Percentiles rank a stretch among this genome's conserved stretches.
Conservation (phyloP, 75 land plant species). For the Pinus taeda region DNA sequence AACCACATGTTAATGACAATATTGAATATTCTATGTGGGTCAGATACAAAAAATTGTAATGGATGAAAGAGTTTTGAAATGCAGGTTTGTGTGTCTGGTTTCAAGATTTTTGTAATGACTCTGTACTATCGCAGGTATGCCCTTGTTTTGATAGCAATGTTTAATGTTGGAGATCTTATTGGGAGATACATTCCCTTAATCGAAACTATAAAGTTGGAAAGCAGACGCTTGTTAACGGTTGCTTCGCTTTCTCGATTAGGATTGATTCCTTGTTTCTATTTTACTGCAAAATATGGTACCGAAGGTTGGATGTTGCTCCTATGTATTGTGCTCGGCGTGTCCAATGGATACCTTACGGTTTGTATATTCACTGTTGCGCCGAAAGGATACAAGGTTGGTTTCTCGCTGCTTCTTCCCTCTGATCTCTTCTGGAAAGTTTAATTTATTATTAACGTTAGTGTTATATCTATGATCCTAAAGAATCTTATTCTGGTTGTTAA, state of each 20-base stretch:
- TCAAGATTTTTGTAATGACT: conserved; percentile 6
- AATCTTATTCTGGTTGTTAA: neutral
- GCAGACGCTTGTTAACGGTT: conserved; percentile 47
- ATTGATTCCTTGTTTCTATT: conserved; percentile 88
- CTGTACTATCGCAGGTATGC: conserved; percentile 61
- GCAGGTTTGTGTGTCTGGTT: neutral
- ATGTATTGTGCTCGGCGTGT: conserved; percentile 64
- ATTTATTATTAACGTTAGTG: neutral
- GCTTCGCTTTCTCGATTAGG: conserved; percentile 55
- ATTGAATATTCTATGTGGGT: neutral
- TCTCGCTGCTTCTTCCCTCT: neutral
- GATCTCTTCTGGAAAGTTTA: neutral
- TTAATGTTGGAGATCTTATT: conserved; percentile 78
- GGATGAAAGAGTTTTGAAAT: neutral
- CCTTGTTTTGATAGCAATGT: conserved; percentile 74
- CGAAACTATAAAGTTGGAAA: conserved; percentile 38
- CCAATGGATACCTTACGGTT: conserved; percentile 89
- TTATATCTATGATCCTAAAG: neutral
- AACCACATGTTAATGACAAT: neutral
- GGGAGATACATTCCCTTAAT: conserved; percentile 75
- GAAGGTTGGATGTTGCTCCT: conserved; percentile 96
- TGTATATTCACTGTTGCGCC: conserved; percentile 80
- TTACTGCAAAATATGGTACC: conserved; percentile 86
- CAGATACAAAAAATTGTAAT: neutral
- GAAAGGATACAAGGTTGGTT: conserved; percentile 82